These are phyloP conservation scores for Cruciata laevipes DNA, from an alignment of 257 asterid species.

Conservation along the genomic window DNA sequence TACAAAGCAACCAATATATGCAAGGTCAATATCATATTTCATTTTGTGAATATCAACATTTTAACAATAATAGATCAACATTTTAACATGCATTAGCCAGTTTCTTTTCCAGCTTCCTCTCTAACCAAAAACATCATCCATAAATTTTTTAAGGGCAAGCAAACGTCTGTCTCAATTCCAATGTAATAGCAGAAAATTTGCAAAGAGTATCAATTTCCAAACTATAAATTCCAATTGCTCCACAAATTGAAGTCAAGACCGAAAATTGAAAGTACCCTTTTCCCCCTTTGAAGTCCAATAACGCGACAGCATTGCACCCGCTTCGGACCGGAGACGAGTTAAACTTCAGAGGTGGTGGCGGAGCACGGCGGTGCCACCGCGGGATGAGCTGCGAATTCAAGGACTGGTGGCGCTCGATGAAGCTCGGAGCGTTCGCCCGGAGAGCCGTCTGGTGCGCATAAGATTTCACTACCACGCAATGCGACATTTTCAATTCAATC, in stretches of 20 bases:
- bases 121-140: neutral
- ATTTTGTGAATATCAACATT: neutral
- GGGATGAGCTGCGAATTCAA: slow-evolving; percentile 24
- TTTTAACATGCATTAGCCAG: neutral
- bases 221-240: neutral
- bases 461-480: slow-evolving; percentile 17
- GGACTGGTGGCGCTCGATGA: slow-evolving; percentile 17
- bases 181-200: neutral
- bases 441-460: slow-evolving; percentile 18
- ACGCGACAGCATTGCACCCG: slow-evolving; percentile 25
- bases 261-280: slow-evolving; percentile 38
- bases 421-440: slow-evolving; percentile 12
- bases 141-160: neutral
- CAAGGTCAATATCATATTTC: neutral
- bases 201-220: neutral
- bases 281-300: slow-evolving; percentile 47
- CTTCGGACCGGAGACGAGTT: slow-evolving; percentile 21
- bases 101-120: neutral
- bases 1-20: slow-evolving; percentile 24
- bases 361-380: slow-evolving; percentile 23
- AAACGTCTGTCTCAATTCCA: no score
- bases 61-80: neutral
- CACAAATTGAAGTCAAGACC: neutral
- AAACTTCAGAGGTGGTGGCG: slow-evolving; percentile 15
- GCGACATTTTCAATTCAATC: slow-evolving; percentile 21